phyloP scores from a whole-genome alignment of 2,329 filamentous ascomycete species.

The Metarhizium brunneum region DNA sequence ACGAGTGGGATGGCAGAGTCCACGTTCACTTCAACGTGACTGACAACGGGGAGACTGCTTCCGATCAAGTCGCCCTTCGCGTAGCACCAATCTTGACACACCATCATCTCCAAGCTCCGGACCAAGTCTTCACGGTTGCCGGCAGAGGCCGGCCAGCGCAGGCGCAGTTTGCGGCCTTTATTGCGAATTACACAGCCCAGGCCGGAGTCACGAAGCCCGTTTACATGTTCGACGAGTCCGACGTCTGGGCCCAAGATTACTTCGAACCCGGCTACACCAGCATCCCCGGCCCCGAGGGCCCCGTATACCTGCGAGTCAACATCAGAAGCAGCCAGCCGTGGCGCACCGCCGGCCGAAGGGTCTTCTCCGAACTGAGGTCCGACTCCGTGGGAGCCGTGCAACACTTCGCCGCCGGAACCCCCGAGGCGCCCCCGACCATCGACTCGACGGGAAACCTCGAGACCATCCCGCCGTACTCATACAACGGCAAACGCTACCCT shows the following conservation, averaged over 20 bases:
- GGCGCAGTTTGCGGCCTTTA: neutral
- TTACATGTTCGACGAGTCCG: neutral
- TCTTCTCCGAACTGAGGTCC: neutral
- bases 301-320: neutral
- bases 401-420: too few species aligned
- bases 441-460: too few species aligned
- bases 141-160: neutral
- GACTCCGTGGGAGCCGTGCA: neutral
- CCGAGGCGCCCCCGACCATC: too few species aligned
- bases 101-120: conserved; percentile 21
- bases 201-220: neutral
- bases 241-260: conserved; percentile 10
- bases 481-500: too few species aligned
- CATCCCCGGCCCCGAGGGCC: neutral
- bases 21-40: conserved; percentile 19
- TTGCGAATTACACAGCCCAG: neutral
- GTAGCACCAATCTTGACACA: conserved; percentile 29
- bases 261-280: neutral
- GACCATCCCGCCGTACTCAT: too few species aligned
- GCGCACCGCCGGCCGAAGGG: neutral
- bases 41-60: conserved; percentile 9
- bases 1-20: conserved; percentile 19
- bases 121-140: conserved; percentile 15
- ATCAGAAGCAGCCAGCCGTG: neutral
- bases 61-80: conserved; percentile 21